A percentile compares a stretch with the other conserved stretches of the same genome.
Evolutionary conservation across 2,329 filamentous ascomycete genomes (phyloP).

Genomic region (Tolypocladium cylindrosporum): DNA sequence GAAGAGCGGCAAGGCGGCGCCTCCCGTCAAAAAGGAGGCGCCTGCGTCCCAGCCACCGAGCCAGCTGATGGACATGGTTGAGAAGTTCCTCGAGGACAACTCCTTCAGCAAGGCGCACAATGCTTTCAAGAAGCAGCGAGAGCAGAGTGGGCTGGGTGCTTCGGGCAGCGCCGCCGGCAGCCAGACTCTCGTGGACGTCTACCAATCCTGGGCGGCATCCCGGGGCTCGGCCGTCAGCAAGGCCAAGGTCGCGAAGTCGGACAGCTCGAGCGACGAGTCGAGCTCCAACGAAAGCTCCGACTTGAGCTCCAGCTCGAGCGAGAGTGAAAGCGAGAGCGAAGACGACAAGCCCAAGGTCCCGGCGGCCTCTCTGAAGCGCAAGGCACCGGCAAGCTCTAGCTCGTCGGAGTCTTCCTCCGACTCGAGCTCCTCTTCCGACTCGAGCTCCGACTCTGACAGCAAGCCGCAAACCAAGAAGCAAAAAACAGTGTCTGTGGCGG

Average conservation of each 20-base stretch:
- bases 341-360: constrained; percentile 7
- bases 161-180: constrained; percentile 9
- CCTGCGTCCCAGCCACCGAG: constrained; percentile 33
- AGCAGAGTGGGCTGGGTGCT: constrained; percentile 36
- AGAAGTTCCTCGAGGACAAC: constrained; percentile 55
- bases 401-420: not conserved
- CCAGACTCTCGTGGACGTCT: constrained; percentile 38
- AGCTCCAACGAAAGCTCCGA: constrained; percentile 27
- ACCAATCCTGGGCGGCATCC: constrained; percentile 37
- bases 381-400: constrained; percentile 20
- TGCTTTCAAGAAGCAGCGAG: constrained; percentile 54
- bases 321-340: constrained; percentile 17
- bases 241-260: constrained; percentile 11
- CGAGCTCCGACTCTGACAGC: constrained; percentile 34
- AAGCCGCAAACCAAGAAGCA: constrained; percentile 44
- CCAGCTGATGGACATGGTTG: constrained; percentile 57
- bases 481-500: constrained; percentile 22
- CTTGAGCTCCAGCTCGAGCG: constrained; percentile 15
- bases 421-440: constrained; percentile 22
- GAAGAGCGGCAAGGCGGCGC: constrained; percentile 15
- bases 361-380: constrained; percentile 28
- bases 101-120: constrained; percentile 52
- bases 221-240: constrained; percentile 9
- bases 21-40: constrained; percentile 10
- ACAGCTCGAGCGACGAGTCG: constrained; percentile 18